These are phyloP conservation scores for Talaromyces sp. DNA, from an alignment of 2,329 filamentous ascomycete genomes.

Conservation along the genomic window DNA sequence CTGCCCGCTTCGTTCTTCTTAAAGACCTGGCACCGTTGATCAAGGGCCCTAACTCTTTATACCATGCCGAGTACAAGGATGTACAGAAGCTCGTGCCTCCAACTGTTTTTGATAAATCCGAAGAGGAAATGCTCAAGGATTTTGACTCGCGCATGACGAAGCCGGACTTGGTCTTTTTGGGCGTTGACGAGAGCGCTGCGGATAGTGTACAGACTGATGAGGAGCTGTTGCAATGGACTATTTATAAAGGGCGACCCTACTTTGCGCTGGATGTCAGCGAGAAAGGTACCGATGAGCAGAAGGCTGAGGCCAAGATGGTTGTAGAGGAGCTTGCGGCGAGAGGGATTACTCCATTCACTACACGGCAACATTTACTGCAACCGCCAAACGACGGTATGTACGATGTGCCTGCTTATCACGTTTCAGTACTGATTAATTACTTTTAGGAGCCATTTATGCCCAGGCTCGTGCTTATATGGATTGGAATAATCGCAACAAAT, in stretches of 20 bases:
- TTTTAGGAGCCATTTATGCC: slow-evolving; percentile 79
- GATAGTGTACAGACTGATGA: slow-evolving; percentile 39
- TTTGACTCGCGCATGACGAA: slow-evolving; percentile 70
- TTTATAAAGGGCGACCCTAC: slow-evolving; percentile 75
- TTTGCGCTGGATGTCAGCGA: slow-evolving; percentile 90
- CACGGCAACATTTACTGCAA: slow-evolving; percentile 63
- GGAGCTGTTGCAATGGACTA: slow-evolving; percentile 46
- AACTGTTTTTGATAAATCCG: slow-evolving; percentile 67
- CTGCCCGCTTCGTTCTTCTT: slow-evolving; percentile 69
- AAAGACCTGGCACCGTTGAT: slow-evolving; percentile 75
- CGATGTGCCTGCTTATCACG: not conserved
- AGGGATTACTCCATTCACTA: slow-evolving; percentile 65
- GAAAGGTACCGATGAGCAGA: slow-evolving; percentile 60
- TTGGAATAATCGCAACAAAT: slow-evolving; percentile 92
- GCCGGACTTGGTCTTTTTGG: slow-evolving; percentile 79
- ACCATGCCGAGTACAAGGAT: slow-evolving; percentile 67
- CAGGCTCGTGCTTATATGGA: slow-evolving; percentile 85
- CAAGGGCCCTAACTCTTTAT: slow-evolving; percentile 60
- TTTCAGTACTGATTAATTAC: not conserved
- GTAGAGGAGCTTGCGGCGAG: slow-evolving; percentile 59
- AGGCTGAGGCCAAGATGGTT: slow-evolving; percentile 55
- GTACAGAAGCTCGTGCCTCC: slow-evolving; percentile 68
- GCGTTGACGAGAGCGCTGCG: slow-evolving; percentile 63
- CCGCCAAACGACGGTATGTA: slow-evolving; percentile 58
- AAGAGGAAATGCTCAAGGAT: slow-evolving; percentile 68